Base-by-base conservation (phyloP, 495 filamentous ascomycete species). In the Durotheca rogersii region DNA sequence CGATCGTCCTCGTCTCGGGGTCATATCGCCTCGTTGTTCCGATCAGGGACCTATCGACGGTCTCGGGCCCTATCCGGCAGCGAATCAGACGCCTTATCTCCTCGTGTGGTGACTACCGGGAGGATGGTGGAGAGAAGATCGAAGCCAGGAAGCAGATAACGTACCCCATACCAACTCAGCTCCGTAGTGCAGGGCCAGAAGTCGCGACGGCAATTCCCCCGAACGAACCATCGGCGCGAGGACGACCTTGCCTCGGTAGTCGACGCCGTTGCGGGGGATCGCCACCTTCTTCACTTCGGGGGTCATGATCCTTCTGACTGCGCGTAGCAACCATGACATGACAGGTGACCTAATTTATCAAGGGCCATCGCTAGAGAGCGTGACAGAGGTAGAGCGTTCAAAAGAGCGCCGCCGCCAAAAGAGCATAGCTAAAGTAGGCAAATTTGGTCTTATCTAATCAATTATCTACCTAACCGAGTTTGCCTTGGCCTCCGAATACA, bases 161-260 rank as follows among this genome's bases (percentile, higher is more conserved):
- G 34, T 54, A 84, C 86, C 92, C 93, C 92, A 98, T 48, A 97
- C 93, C 10, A 97, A 79, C 65, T 97, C 93, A 33, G 94, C 94
- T 36, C 93, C 93, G 65, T 98, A 97, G 58, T 94, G 84, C 14
- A 98, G 80, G 5, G 93, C 87, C 3, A 91, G 65, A 1, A 98
- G 79, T 11, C 93, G 84, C 6, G 87, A 90, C 3, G 94, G 94
- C 12, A 96, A 75, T 72, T 99, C 93, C 56, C 94, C 94, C 18
- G 87, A 91, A 29, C 93, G 85, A 17, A 98, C 93, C 93, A 98
- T 98, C 30, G 93, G 93, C 17, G 93, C 93, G 23, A 99, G 84
- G 23, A 96, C 94, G 51, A 96, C 68, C 70, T 94, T 96, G 60
- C 85, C 85, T 56, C 90, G 82, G 69, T 94, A 96, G 72, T 96